Conservation (phyloP, 2,329 filamentous ascomycete genomes). For the Ilyonectria sp. region DNA sequence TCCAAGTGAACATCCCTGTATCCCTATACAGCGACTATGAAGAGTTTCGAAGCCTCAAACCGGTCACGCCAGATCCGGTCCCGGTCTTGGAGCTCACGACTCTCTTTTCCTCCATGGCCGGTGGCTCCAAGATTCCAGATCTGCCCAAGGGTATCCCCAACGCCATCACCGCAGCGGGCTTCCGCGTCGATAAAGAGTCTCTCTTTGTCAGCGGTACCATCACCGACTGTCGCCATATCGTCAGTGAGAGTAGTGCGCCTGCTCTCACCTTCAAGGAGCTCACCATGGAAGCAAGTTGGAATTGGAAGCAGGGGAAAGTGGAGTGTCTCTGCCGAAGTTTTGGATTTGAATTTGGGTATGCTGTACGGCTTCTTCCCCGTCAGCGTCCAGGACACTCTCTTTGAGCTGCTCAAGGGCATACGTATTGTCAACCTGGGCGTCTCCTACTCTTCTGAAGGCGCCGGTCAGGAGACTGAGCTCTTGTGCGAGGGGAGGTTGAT, state of each 20-base stretch:
- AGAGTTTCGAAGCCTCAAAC: background rate
- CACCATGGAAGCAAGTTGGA: background rate
- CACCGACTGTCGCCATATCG: background rate
- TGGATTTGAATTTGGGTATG: constrained; percentile 1
- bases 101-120: background rate
- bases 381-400: background rate
- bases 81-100: background rate
- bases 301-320: background rate
- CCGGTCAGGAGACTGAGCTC: background rate
- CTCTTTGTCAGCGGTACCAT: background rate
- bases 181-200: background rate
- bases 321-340: background rate
- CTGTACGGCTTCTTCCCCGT: background rate
- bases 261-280: background rate
- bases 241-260: background rate
- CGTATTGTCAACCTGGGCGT: background rate
- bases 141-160: background rate
- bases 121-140: background rate
- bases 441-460: background rate
- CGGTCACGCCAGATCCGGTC: background rate
- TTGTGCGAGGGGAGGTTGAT: background rate
- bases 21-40: background rate
- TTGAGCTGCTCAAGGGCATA: background rate
- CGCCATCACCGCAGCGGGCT: constrained; percentile 1
- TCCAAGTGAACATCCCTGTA: background rate